Evolutionary conservation across 2,329 filamentous ascomycete species (phyloP).

Genomic region (Penicillium hesseltinei): DNA sequence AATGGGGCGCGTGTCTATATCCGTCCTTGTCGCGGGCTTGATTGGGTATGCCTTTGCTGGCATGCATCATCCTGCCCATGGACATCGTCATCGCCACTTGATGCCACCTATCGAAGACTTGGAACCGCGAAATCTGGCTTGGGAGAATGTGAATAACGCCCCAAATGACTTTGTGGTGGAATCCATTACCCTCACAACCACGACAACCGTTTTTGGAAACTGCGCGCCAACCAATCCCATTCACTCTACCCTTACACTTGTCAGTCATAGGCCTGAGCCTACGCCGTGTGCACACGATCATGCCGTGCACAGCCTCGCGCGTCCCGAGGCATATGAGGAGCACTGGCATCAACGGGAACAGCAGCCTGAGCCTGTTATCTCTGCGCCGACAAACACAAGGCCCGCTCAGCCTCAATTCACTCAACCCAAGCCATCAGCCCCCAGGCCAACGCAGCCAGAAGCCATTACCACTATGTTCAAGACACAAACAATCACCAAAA

Average conservation of each 20-base stretch:
- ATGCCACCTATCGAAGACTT: slow-evolving; percentile 2
- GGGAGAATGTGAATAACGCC: not conserved
- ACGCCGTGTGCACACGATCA: not conserved
- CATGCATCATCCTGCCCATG: slow-evolving; percentile 25
- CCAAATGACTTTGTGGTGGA: slow-evolving; percentile 15
- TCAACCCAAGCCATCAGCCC: not conserved
- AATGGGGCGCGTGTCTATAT: slow-evolving; percentile 32
- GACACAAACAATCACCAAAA: slow-evolving; percentile 13
- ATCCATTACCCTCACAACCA: slow-evolving; percentile 18
- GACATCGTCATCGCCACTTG: slow-evolving; percentile 7
- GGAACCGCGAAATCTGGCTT: not conserved
- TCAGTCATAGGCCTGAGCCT: not conserved
- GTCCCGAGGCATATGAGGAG: not conserved
- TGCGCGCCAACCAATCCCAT: not conserved
- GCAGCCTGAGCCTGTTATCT: not conserved
- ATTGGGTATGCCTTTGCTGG: slow-evolving; percentile 29
- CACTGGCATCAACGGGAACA: not conserved
- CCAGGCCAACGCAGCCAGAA: not conserved
- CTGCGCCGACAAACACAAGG: not conserved
- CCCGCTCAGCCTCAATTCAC: not conserved
- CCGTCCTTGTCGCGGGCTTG: slow-evolving; percentile 25
- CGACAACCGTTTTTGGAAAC: slow-evolving; percentile 12
- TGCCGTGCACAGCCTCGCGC: not conserved
- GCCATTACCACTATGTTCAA: slow-evolving; percentile 12
- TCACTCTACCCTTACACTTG: not conserved